Base-by-base conservation (phyloP, 345 rosid species). In the Eucalyptus coolabah region DNA sequence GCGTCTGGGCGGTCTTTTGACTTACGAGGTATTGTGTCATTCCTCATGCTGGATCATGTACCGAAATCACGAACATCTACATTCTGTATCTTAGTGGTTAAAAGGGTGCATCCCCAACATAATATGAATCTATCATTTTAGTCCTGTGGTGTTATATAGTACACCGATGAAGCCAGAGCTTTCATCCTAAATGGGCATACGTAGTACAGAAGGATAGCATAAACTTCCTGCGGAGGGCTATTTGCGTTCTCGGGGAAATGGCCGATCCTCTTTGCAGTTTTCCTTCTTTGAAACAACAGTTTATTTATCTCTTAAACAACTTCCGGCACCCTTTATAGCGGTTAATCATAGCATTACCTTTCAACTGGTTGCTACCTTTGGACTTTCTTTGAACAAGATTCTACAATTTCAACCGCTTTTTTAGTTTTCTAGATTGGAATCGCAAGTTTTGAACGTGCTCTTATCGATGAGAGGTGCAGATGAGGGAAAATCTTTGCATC, bases 21-120 rank as follows among this genome's bases (percentile, higher is more conserved):
- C 60, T 80, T 91, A 63, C 69, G 93, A 93, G 92, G 96, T 91
- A 89, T 56, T 59, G 82, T 40, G 59, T 86, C 89, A 15, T 77
- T 77, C 28, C 83, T 77, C 47, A 21, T 37, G 47, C 16, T 77
- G 47, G 83, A 77, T 77, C 83, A 77, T 37, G 47, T 40, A 37
- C 47, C 83, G 8, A 77, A 5, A 77, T 40, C 28, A 77, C 47
- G 30, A 77, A 77, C 30, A 40, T 40, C 83, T 40, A 77, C 83
- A 40, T 77, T 40, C 47, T 37, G 83, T 77, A 77, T 77, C 83
- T 77, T 12, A 21, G 82, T 77, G 30, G 47, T 77, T 40, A 40
- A 77, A 5, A 77, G 47, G 15, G 83, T 7, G 47, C 47, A 77
- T 77, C 28, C 8, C 47, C 47, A 11, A 12, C 47, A 21, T 77